Evolutionary conservation across 2,329 filamentous ascomycete species (phyloP).

Genomic region (Pseudogymnoascus sp.): DNA sequence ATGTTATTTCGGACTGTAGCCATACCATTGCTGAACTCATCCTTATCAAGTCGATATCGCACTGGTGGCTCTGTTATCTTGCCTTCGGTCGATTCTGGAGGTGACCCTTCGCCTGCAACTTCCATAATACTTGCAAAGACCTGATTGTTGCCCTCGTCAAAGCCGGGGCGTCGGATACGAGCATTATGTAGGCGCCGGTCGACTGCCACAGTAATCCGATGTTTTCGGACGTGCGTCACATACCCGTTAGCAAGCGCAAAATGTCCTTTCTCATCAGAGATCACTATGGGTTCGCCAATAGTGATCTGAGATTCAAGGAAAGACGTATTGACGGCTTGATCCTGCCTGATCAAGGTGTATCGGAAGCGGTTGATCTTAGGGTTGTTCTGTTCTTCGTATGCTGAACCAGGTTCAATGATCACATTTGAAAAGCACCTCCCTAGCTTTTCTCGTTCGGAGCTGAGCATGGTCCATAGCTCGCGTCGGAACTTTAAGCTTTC

Average conservation of each 20-base stretch:
- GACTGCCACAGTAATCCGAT: conserved; percentile 77
- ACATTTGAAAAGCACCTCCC: conserved; percentile 87
- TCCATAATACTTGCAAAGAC: conserved; percentile 90
- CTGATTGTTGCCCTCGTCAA: conserved; percentile 71
- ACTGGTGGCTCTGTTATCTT: conserved; percentile 49
- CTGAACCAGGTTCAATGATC: conserved; percentile 70
- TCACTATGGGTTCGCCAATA: conserved; percentile 85
- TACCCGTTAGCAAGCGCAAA: conserved; percentile 92
- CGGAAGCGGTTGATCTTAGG: conserved; percentile 85
- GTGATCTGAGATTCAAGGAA: conserved; percentile 86
- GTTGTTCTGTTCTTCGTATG: conserved; percentile 58
- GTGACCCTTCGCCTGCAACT: conserved; percentile 52
- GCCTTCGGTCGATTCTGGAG: conserved; percentile 43
- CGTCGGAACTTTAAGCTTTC: conserved; percentile 79
- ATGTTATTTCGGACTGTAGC: conserved; percentile 90
- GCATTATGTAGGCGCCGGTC: conserved; percentile 85
- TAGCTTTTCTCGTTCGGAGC: conserved; percentile 75
- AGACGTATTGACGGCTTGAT: conserved; percentile 56
- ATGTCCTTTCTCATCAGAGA: conserved; percentile 91
- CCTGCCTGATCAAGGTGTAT: conserved; percentile 75
- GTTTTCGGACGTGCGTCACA: conserved; percentile 67
- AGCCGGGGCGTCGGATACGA: conserved; percentile 65
- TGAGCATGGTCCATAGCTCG: conserved; percentile 95
- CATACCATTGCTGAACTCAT: conserved; percentile 98
- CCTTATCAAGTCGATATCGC: conserved; percentile 85